These are phyloP conservation scores for Sclerotinia minor DNA, from an alignment of 2,329 filamentous ascomycete genomes.

Conservation along the genomic window DNA sequence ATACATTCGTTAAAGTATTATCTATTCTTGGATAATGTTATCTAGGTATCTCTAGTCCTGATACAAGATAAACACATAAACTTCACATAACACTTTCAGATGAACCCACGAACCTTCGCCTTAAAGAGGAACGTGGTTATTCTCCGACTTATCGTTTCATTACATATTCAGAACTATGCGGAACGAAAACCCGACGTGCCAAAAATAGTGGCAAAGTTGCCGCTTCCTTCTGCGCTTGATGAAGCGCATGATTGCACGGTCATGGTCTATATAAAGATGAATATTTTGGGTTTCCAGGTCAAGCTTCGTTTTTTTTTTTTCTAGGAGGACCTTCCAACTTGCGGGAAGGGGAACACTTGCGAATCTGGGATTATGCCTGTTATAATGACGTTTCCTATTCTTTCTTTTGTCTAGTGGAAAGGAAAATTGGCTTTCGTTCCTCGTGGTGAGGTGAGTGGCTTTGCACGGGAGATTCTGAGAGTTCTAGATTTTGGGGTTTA, in stretches of 20 bases:
- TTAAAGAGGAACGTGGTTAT: not conserved
- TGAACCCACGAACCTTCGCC: conserved; percentile 4
- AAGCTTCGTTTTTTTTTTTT: not conserved
- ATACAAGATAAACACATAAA: not conserved
- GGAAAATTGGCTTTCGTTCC: not conserved
- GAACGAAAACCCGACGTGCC: not conserved
- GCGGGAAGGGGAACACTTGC: not conserved
- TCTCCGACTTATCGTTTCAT: conserved; percentile 8
- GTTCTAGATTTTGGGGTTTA: not conserved
- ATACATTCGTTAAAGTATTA: too few relatives aligned
- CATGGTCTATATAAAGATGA: not conserved
- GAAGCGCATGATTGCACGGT: not conserved
- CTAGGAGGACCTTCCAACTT: not conserved
- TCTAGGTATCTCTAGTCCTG: not conserved
- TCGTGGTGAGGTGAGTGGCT: not conserved
- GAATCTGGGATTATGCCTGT: conserved; percentile 9
- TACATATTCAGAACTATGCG: not conserved
- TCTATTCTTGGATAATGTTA: not conserved
- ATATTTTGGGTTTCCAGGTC: not conserved
- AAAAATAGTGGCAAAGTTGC: not conserved
- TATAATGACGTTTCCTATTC: not conserved
- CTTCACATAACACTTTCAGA: too few relatives aligned
- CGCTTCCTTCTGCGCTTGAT: not conserved
- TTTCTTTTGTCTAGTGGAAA: not conserved
- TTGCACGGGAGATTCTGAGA: not conserved